Evolutionary conservation across 345 rosid species (phyloP).

Genomic region (Anastatica hierochuntica): DNA sequence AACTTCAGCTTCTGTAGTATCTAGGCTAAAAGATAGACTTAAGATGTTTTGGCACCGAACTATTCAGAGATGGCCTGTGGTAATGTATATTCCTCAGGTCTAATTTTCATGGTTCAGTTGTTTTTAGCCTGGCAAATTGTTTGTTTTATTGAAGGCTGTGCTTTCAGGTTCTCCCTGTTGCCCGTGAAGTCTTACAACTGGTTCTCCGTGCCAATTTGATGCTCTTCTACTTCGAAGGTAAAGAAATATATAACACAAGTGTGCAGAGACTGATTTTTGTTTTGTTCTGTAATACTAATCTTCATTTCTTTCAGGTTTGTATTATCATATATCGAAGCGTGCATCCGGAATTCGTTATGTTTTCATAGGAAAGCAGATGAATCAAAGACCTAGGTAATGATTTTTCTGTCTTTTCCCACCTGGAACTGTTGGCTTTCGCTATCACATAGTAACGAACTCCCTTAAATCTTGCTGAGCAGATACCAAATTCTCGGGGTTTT

Average conservation of each 20-base stretch:
- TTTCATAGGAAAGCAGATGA: slow-evolving; percentile 82
- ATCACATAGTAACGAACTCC: slow-evolving; percentile 4
- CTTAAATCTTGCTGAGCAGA: slow-evolving; percentile 39
- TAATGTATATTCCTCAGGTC: slow-evolving; percentile 21
- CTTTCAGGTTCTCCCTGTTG: slow-evolving; percentile 63
- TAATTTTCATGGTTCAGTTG: not conserved
- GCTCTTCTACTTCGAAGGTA: slow-evolving; percentile 99
- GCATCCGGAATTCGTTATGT: slow-evolving; percentile 76
- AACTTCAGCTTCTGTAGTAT: slow-evolving; percentile 34
- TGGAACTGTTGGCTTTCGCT: not conserved
- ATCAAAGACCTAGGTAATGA: slow-evolving; percentile 84
- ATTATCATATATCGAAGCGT: slow-evolving; percentile 89
- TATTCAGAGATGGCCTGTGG: slow-evolving; percentile 74
- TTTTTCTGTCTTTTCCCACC: slow-evolving; percentile 7
- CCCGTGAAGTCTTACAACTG: slow-evolving; percentile 70
- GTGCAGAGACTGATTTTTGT: not conserved
- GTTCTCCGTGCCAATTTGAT: slow-evolving; percentile 78
- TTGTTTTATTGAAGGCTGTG: slow-evolving; percentile 2
- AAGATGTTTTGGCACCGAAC: slow-evolving; percentile 38
- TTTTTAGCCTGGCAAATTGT: not conserved
- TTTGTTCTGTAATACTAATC: not conserved
- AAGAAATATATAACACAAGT: not conserved
- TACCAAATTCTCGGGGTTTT: slow-evolving; percentile 88
- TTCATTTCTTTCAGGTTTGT: slow-evolving; percentile 42
- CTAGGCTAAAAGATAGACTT: slow-evolving; percentile 48